phyloP scores from a whole-genome alignment of 108 stramenopile species.

The Discostella stelligeroides region DNA sequence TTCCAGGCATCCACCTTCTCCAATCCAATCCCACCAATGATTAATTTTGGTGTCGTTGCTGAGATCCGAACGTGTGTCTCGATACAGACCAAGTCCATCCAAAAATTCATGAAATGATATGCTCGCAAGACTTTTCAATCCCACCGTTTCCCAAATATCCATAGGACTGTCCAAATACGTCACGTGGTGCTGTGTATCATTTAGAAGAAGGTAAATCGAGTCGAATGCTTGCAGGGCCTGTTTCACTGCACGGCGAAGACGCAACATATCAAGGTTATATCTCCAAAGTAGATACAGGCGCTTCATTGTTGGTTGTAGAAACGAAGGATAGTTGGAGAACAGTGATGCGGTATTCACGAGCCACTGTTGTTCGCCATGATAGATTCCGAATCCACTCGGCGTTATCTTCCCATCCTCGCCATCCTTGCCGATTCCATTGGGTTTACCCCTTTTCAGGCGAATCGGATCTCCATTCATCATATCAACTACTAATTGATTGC shows the following conservation, averaged over 20 bases:
- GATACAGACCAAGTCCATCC: slow-evolving; percentile 51
- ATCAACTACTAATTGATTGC: slow-evolving; percentile 53
- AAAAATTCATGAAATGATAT: slow-evolving; percentile 64
- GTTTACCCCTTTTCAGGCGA: slow-evolving; percentile 35
- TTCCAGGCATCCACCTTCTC: slow-evolving; percentile 33
- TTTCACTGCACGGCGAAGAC: slow-evolving; percentile 36
- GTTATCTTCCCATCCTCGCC: slow-evolving; percentile 13
- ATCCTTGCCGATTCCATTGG: slow-evolving; percentile 19
- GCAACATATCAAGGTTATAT: slow-evolving; percentile 45
- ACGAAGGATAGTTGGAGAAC: slow-evolving; percentile 18
- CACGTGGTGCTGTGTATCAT: slow-evolving; percentile 40
- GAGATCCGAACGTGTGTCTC: slow-evolving; percentile 29
- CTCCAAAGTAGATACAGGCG: slow-evolving; percentile 34
- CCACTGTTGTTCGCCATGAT: slow-evolving; percentile 44
- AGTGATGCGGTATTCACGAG: slow-evolving; percentile 5
- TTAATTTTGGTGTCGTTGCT: neutral
- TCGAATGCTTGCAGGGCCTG: slow-evolving; percentile 51
- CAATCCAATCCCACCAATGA: slow-evolving; percentile 33
- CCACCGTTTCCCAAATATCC: slow-evolving; percentile 67
- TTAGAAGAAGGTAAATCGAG: slow-evolving; percentile 48
- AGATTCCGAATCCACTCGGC: slow-evolving; percentile 50
- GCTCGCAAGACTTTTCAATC: slow-evolving; percentile 37
- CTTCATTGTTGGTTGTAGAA: slow-evolving; percentile 12
- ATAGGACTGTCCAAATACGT: slow-evolving; percentile 72
- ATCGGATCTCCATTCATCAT: slow-evolving; percentile 50